These are phyloP conservation scores for Cynanchum wilfordii DNA, from an alignment of 257 asterid genomes.

Conservation along the genomic window DNA sequence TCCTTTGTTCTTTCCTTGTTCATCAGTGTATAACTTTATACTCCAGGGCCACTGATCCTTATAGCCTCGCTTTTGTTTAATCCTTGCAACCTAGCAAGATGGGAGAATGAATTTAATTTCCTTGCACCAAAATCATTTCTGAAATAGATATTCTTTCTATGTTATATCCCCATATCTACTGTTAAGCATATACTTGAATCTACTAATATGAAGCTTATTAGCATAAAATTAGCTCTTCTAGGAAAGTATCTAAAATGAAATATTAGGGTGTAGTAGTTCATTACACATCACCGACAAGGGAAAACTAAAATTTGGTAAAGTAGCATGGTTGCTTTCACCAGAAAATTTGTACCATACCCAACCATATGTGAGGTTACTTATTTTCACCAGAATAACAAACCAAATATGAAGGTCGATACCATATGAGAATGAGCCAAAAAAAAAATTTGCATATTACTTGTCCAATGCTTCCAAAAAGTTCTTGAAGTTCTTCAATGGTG, in stretches of 20 bases:
- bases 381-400: conserved; percentile 4
- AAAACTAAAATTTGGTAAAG: background rate
- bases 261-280: background rate
- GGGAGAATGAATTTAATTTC: background rate
- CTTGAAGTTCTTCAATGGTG: conserved; percentile 82
- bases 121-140: background rate
- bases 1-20: conserved; percentile 92
- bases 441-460: conserved; percentile 66
- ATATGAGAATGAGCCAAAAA: conserved; percentile 21
- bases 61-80: conserved; percentile 96
- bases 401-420: conserved; percentile 9
- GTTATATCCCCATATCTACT: background rate
- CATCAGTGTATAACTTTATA: conserved; percentile 90
- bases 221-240: background rate
- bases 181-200: background rate
- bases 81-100: conserved; percentile 72
- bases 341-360: background rate
- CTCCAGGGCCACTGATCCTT: conserved; percentile 99
- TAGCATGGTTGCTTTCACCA: conserved; percentile 1
- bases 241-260: background rate
- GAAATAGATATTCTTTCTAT: background rate
- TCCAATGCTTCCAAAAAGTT: conserved; percentile 98
- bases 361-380: background rate
- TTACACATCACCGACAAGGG: background rate
- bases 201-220: background rate